phyloP scores from a whole-genome alignment of 495 filamentous ascomycete species.

The Jackrogersella minutella region DNA sequence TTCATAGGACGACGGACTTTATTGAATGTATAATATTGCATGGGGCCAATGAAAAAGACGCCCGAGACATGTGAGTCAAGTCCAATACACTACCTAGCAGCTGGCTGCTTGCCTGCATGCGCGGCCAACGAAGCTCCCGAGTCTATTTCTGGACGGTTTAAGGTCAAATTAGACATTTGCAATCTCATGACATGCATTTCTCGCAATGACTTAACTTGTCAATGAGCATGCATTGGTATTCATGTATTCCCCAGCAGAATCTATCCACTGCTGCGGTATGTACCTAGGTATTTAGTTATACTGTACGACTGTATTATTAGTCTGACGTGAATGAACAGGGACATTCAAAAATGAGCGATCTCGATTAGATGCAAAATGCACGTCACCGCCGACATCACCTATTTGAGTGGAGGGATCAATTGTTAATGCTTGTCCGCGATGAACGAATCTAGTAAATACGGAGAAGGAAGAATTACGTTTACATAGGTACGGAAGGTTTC shows the following conservation, averaged over 20 bases:
- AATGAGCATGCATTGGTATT: conserved; percentile 13
- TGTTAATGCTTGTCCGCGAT: conserved; percentile 17
- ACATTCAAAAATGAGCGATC: conserved; percentile 19
- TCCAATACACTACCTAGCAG: no score
- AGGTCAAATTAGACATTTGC: conserved; percentile 22
- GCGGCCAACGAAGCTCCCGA: conserved; percentile 22
- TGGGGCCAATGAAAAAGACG: conserved; percentile 21
- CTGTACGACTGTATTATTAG: background rate
- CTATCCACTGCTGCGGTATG: no score
- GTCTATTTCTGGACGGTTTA: conserved; percentile 22
- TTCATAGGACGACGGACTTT: conserved; percentile 7
- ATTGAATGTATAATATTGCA: conserved; percentile 1
- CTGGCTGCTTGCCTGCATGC: conserved; percentile 16
- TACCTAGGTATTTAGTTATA: background rate
- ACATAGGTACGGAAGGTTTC: conserved; percentile 6
- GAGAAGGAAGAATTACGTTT: conserved; percentile 23
- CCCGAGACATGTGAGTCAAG: conserved; percentile 21
- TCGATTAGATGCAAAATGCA: conserved; percentile 39
- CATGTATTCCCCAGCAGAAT: background rate
- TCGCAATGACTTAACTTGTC: conserved; percentile 33
- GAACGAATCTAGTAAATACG: conserved; percentile 27
- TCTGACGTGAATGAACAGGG: background rate
- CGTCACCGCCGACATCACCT: conserved; percentile 29
- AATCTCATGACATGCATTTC: conserved; percentile 27
- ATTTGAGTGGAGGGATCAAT: conserved; percentile 18